phyloP scores from a whole-genome alignment of 2,329 filamentous ascomycete species.

The Ilyonectria robusta region DNA sequence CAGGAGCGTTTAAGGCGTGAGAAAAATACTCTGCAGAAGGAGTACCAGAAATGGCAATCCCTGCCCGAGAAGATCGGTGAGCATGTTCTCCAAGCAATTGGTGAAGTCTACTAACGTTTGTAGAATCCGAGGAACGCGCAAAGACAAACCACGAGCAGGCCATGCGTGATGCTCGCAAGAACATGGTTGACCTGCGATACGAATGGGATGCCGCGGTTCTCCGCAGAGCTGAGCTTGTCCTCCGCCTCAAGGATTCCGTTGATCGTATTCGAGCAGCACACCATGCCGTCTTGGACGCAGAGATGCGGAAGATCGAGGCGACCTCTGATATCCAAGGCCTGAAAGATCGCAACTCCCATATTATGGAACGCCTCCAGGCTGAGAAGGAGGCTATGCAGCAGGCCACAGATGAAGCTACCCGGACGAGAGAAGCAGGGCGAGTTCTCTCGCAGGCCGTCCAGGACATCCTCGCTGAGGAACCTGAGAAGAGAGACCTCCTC shows the following conservation, averaged over 20 bases:
- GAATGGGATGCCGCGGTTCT: constrained; percentile 70
- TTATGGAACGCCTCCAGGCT: constrained; percentile 66
- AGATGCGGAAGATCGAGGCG: constrained; percentile 83
- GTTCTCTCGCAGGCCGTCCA: constrained; percentile 54
- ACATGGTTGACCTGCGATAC: constrained; percentile 65
- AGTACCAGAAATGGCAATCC: constrained; percentile 73
- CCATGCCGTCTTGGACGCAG: constrained; percentile 75
- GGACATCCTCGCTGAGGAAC: constrained; percentile 56
- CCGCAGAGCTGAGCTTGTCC: constrained; percentile 67
- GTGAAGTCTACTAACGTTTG: constrained; percentile 35
- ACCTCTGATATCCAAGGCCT: constrained; percentile 82
- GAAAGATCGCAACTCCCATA: constrained; percentile 73
- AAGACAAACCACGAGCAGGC: constrained; percentile 50
- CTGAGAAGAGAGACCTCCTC: constrained; percentile 59
- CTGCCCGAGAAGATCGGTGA: constrained; percentile 81
- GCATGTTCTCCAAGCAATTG: constrained; percentile 42
- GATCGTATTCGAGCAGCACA: constrained; percentile 73
- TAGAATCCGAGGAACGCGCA: constrained; percentile 55
- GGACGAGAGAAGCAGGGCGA: constrained; percentile 52
- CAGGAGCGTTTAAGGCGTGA: constrained; percentile 69
- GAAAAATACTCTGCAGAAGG: constrained; percentile 78
- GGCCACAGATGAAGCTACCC: constrained; percentile 57
- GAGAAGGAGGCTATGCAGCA: constrained; percentile 56
- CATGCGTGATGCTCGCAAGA: constrained; percentile 51
- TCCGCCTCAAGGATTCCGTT: constrained; percentile 72